A percentile compares a stretch with the other conserved stretches of the same genome.
Evolutionary conservation across 345 rosid genomes (phyloP).

Genomic region (Kandelia obovata): DNA sequence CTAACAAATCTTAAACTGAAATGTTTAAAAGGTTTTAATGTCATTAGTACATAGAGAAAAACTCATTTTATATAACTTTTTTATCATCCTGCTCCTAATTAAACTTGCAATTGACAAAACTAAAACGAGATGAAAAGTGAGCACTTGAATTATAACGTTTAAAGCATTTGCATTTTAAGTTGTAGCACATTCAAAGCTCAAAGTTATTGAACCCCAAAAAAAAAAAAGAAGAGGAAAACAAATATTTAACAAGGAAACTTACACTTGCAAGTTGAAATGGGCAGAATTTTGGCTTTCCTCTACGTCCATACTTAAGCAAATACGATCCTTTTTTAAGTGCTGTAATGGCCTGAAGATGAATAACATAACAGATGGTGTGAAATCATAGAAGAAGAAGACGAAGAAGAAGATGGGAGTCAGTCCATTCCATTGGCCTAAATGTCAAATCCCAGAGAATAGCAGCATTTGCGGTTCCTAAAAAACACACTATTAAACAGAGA

Average conservation of each 20-base stretch:
- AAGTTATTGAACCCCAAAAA: neutral
- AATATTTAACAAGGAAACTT: conserved; percentile 24
- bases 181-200: neutral
- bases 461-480: too few relatives aligned
- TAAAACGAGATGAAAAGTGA: too few relatives aligned
- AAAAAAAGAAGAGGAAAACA: neutral
- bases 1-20: too few relatives aligned
- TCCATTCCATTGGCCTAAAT: neutral
- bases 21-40: too few relatives aligned
- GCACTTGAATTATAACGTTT: neutral
- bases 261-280: conserved; percentile 80
- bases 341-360: conserved; percentile 54
- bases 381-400: neutral
- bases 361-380: too few relatives aligned
- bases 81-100: too few relatives aligned
- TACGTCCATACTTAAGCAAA: conserved; percentile 81
- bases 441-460: neutral
- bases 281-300: conserved; percentile 89
- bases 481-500: neutral
- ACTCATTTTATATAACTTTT: too few relatives aligned
- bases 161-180: neutral
- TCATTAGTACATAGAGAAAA: too few relatives aligned
- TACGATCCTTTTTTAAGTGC: conserved; percentile 83
- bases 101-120: too few relatives aligned
- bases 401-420: neutral